A percentile compares a stretch with the other conserved stretches of the same genome.
phyloP scores from a whole-genome alignment of 257 asterid species.

The Capsicum rhomboideum region DNA sequence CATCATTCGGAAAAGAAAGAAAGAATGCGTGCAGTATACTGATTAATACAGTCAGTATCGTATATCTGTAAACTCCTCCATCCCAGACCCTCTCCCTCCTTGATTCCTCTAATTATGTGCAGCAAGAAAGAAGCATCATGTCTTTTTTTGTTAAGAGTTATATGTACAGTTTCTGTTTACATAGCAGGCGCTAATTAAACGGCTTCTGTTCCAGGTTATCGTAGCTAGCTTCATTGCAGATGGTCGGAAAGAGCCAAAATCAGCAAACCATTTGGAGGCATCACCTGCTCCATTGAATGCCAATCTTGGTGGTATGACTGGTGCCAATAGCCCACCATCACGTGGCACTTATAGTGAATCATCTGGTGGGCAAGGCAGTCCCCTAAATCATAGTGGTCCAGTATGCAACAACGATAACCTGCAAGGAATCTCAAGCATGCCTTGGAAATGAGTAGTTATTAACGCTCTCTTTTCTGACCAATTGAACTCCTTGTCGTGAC shows the following conservation, averaged over 20 bases:
- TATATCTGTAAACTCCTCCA: too few relatives aligned
- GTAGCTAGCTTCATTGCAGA: slow-evolving; percentile 1
- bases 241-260: neutral
- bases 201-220: neutral
- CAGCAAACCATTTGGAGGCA: neutral
- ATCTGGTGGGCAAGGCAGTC: neutral
- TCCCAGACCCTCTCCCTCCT: too few relatives aligned
- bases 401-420: neutral
- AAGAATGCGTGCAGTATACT: neutral
- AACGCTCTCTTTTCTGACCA: neutral
- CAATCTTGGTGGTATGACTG: neutral
- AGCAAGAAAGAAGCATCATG: neutral
- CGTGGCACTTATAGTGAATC: neutral
- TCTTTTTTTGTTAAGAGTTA: neutral
- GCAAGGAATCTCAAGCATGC: neutral
- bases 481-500: neutral
- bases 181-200: neutral
- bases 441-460: neutral
- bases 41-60: too few relatives aligned
- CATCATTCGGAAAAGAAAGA: neutral
- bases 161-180: neutral
- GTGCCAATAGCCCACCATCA: neutral
- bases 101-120: too few relatives aligned
- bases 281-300: neutral
- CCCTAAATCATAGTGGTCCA: neutral